Evolutionary conservation across 2,329 filamentous ascomycete genomes (phyloP).

Genomic region (Zasmidium citrigriseum): DNA sequence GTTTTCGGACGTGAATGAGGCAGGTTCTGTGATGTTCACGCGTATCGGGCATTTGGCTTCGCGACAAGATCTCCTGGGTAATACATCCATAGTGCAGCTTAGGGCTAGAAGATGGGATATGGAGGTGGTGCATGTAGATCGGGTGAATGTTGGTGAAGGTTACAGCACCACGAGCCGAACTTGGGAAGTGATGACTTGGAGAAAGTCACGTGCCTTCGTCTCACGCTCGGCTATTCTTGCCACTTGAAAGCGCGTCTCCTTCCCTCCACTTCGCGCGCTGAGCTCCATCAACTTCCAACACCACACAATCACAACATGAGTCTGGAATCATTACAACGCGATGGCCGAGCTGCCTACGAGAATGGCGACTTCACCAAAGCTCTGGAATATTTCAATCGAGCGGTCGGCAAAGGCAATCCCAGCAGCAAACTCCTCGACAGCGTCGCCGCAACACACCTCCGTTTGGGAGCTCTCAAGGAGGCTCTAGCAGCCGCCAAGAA

Average conservation of each 20-base stretch:
- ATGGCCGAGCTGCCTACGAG: slow-evolving; percentile 47
- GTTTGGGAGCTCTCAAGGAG: slow-evolving; percentile 50
- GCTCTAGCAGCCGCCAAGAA: slow-evolving; percentile 59
- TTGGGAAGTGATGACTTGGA: no score
- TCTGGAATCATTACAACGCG: slow-evolving; percentile 31
- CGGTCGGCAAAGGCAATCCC: slow-evolving; percentile 26
- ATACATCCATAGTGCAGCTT: no score
- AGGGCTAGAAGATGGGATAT: no score
- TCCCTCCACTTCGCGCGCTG: background rate
- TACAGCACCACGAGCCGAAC: no score
- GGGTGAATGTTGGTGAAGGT: no score
- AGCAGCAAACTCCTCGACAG: slow-evolving; percentile 52
- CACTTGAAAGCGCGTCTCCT: background rate
- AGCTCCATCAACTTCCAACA: background rate
- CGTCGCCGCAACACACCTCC: slow-evolving; percentile 57
- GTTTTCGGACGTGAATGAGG: no score
- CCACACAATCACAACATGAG: slow-evolving; percentile 5
- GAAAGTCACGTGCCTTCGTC: no score
- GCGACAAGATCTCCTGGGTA: no score
- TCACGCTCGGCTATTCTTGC: background rate
- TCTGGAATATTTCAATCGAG: slow-evolving; percentile 37
- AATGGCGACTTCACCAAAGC: slow-evolving; percentile 46
- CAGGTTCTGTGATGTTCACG: no score
- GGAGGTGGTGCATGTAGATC: no score
- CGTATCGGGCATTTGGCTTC: no score